Base-by-base conservation (phyloP, 768 basidiomycete species). In the Dendrothele bispora region DNA sequence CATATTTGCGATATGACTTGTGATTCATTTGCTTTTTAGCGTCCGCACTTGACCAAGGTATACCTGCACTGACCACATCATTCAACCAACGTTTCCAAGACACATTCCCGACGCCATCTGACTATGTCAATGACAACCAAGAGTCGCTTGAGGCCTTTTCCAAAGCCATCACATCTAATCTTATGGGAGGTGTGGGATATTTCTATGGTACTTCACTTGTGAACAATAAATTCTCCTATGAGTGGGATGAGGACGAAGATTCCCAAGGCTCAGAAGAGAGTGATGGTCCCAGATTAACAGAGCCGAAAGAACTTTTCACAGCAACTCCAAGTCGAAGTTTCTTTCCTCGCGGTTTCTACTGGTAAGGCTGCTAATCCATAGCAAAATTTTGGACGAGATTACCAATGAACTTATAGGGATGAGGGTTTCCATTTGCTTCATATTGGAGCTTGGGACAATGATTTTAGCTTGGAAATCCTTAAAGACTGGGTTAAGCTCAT, bases 341-440 rank as follows among this genome's bases (percentile, higher is more conserved):
- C 74, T 98, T 98, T 74, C 95, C 95, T 1, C 77, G 95, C 63
- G 95, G 95, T 15, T 98, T 98, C 68, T 98, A 98, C 66, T 98
- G 95, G 90, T 89, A 64, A 43, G 63, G n/a, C 12, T 38, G 10
- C 25, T n/a, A n/a, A n/a, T 46, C 48, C 21, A 24, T 6, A 3
- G 1, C 5, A n/a, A n/a, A 10, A 10, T 10, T 32, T n/a, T 32
- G n/a, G 30, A 32, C n/a, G 30, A 22, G 43, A 48, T 21, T 45
- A 20, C 17, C 39, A 43, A 51, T 64, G 12, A 62, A 40, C 36
- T 39, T 17, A 10, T 57, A 92, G 90, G 95, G 95, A 98, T 64
- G 95, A 98, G 67, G 95, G 95, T 2, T 98, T 98, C 74, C 95
- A 98, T 67, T 68, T 98, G 25, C 67, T 93, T 27, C 86, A 95